Base-by-base conservation (phyloP, 169 alveolate species). In the Plasmodium billcollinsi region DNA sequence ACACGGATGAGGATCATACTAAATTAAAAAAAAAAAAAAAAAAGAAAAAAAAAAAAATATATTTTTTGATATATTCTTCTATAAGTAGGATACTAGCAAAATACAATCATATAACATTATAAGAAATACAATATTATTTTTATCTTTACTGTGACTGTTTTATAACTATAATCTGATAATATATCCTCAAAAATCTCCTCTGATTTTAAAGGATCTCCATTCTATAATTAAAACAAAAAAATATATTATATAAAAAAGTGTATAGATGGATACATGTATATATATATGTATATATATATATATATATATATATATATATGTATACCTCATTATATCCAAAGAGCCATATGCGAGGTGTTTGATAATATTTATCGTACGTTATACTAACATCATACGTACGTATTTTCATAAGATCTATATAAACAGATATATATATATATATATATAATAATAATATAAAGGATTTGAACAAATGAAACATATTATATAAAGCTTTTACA, bases 261-360 rank as follows among this genome's bases (percentile, higher is more conserved):
- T 12, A 18, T 20, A 12, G 43, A 58, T 33, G 8, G 0, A 33
- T 33, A 33, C 45, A 33, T 5, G 5, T 6, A 33, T 29, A 29
- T 29, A 29, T 29, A 29, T 29, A 29, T 26, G 47, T 21, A 33
- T 45, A 26, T 26, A 26, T 4, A 26, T 26, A 26, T 33, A 33
- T 6, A 33, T 33, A 33, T 33, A 33, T 33, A 33, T 33, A 63
- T 21, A 39, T 47, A 56, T 45, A 49, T 21, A 61, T 45, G 11
- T 61, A 33, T 58, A 83, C 91, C 21, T 83, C 91, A 90, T 95
- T 93, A 91, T 95, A 96, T 24, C 99, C 99, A 50, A 90, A 73
- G 24, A 97, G 90, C 97, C 97, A 97, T 74, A 97, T 94, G 52
- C 98, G 92, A 58, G 99, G 99, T 54, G 98, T 97, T 73, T 92